phyloP scores from a whole-genome alignment of 306 rosid species.

The Lathyrus tuberosus region DNA sequence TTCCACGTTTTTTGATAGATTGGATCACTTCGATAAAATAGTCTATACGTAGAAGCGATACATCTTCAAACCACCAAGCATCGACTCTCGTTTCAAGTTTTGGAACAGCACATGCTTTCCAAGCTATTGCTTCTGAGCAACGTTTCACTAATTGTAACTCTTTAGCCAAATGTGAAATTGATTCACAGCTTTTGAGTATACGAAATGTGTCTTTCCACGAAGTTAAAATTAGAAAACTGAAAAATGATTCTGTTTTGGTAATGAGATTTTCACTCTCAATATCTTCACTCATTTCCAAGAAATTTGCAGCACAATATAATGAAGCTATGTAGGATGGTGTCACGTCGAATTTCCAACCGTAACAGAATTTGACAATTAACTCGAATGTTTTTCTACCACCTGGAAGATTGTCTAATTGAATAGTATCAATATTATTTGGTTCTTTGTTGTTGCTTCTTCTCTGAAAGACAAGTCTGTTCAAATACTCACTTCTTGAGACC shows the following conservation, averaged over 20 bases:
- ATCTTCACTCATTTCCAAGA: constrained; percentile 83
- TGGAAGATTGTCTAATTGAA: constrained; percentile 67
- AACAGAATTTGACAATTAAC: constrained; percentile 71
- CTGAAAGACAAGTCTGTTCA: constrained; percentile 69
- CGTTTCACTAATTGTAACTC: constrained; percentile 53
- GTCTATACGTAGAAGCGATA: constrained; percentile 62
- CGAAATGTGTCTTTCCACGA: constrained; percentile 81
- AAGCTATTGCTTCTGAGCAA: constrained; percentile 72
- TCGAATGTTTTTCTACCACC: constrained; percentile 67
- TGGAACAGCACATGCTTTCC: constrained; percentile 50
- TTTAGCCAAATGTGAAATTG: constrained; percentile 66
- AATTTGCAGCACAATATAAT: constrained; percentile 67
- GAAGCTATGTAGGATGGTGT: constrained; percentile 59
- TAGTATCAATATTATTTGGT: background rate
- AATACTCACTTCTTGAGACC: constrained; percentile 75
- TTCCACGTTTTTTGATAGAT: constrained; percentile 53
- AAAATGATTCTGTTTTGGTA: constrained; percentile 64
- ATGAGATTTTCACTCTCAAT: constrained; percentile 69
- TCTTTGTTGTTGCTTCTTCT: constrained; percentile 42
- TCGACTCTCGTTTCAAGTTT: constrained; percentile 13
- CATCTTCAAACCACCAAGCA: constrained; percentile 81
- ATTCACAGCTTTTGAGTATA: constrained; percentile 71
- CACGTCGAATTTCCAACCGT: constrained; percentile 76
- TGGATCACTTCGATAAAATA: constrained; percentile 75
- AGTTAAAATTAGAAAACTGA: constrained; percentile 59